Evolutionary conservation across 352 stramenopile genomes (phyloP).

Genomic region (Phytophthora tubulina): DNA sequence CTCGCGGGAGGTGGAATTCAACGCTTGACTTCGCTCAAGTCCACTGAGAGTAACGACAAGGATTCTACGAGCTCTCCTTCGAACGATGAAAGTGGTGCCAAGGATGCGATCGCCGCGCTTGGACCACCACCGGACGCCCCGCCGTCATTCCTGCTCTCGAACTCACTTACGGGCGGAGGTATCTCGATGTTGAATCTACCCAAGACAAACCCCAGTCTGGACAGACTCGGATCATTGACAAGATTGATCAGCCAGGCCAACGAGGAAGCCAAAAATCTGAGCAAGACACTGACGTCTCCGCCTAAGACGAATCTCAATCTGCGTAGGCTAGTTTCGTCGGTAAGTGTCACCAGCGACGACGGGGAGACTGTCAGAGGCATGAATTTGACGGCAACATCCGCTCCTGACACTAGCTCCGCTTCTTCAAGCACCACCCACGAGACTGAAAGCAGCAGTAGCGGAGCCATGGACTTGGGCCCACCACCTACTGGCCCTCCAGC

Average conservation of each 20-base stretch:
- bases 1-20: constrained; percentile 81
- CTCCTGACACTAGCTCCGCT: constrained; percentile 14
- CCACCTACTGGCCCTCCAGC: constrained; percentile 66
- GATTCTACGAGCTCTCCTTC: neutral
- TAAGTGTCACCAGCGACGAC: constrained; percentile 24
- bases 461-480: constrained; percentile 60
- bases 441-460: constrained; percentile 20
- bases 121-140: constrained; percentile 26
- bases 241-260: constrained; percentile 26
- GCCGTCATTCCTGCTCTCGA: constrained; percentile 33
- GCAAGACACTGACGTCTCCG: constrained; percentile 1
- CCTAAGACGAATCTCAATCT: constrained; percentile 24
- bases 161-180: constrained; percentile 24
- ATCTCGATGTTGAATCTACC: constrained; percentile 29
- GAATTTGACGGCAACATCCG: constrained; percentile 5
- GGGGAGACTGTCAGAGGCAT: constrained; percentile 8
- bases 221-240: constrained; percentile 27
- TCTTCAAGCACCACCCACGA: constrained; percentile 17
- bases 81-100: constrained; percentile 3
- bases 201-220: constrained; percentile 16
- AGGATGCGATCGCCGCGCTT: constrained; percentile 16
- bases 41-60: neutral
- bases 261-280: constrained; percentile 24
- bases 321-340: constrained; percentile 25
- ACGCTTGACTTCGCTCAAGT: constrained; percentile 27